These are phyloP conservation scores for Nicotiana knightiana DNA, from an alignment of 257 asterid species.

Conservation along the genomic window DNA sequence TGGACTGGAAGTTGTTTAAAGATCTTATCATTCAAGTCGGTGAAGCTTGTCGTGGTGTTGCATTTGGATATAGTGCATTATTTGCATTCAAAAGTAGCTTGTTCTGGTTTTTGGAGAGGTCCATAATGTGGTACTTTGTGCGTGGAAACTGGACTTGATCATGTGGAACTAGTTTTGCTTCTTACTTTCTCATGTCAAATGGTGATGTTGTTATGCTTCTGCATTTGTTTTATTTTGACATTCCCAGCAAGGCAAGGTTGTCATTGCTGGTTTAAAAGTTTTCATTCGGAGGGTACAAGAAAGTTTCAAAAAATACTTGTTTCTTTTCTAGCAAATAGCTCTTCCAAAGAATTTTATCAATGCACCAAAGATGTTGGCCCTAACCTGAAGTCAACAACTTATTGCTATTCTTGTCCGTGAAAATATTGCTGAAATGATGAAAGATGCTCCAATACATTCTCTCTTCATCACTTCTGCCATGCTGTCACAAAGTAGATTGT, in stretches of 20 bases:
- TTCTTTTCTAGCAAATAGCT: constrained; percentile 2
- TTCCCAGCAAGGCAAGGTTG: neutral
- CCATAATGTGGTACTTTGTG: neutral
- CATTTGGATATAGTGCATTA: neutral
- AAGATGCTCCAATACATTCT: neutral
- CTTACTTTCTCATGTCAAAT: neutral
- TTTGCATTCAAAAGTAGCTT: neutral
- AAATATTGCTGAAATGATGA: neutral
- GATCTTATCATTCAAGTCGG: neutral
- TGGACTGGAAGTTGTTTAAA: constrained; percentile 1
- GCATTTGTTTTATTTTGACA: neutral
- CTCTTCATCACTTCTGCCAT: neutral
- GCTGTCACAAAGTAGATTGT: constrained; percentile 6
- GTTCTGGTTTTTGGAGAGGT: neutral
- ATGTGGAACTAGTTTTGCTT: neutral
- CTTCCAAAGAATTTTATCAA: constrained; percentile 1
- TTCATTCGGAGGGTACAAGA: neutral
- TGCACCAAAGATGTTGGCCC: neutral
- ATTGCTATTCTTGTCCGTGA: neutral
- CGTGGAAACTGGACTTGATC: neutral
- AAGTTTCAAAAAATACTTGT: neutral
- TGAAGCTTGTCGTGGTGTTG: neutral
- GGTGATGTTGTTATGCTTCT: neutral
- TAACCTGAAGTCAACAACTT: neutral
- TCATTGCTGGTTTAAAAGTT: neutral